Base-by-base conservation (phyloP, 2,329 filamentous ascomycete genomes). In the Alternaria sp. region DNA sequence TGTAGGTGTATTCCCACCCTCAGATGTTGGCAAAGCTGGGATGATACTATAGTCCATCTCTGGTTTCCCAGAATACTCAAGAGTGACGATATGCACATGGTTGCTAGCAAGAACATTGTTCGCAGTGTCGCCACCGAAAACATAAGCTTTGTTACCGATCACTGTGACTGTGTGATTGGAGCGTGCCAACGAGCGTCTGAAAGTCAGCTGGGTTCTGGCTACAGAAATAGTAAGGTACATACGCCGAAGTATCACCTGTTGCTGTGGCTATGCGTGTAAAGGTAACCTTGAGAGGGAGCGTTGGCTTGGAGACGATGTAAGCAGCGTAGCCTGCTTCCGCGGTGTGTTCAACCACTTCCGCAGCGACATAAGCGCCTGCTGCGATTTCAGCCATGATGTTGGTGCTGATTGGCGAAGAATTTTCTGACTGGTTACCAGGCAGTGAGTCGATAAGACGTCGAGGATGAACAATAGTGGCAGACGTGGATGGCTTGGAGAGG, bases 71-170 rank as follows among this genome's bases (percentile, higher is more conserved):
- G 73, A 70, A n/a, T 69, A 61, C 39, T 67, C 73, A 28, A 75
- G 73, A 5, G 77, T 79, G 36, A 82, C 62, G 3, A 74, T 71
- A 54, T 82, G 81, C 1, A 82, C 72, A 14, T 83, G 81, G 51
- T 78, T 82, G 55, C 75, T 78, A 4, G 79, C 78, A 14, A 81
- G 59, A 26, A 73, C 67, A n/a, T 73, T 73, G 7, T 71, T 67
- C 2, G 71, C 62, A 24, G 75, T 78, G 36, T 76, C 71, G 47
- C 81, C 81, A 38, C 81, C 81, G 57, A 82, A 82, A 24, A 83
- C 76, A 63, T 80, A 82, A 5, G 80, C 80, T 62, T 80, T 81
- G 65, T 81, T 77, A 39, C 72, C 66, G 32, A 82, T 67, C 1
- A 81, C 70, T 1, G 76, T 80, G 22, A 82, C 54, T 5, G 76